Base-by-base conservation (phyloP, 2,329 filamentous ascomycete genomes). In the Colletotrichum sp. region DNA sequence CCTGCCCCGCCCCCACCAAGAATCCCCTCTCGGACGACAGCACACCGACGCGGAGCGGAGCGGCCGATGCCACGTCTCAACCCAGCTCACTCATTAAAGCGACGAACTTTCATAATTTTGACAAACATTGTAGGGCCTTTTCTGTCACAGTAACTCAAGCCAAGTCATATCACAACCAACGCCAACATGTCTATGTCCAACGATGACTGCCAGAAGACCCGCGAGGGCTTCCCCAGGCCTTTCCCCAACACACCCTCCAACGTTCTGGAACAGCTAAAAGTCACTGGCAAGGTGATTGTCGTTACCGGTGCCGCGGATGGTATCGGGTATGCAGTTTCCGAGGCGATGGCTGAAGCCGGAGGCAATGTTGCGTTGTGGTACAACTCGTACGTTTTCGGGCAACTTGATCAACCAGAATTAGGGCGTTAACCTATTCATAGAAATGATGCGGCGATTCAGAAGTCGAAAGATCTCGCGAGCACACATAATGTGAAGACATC, bases 281-380 rank as follows among this genome's bases (percentile, higher is more conserved):
- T 89, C 79, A 82, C 79, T 7, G 87, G 83, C 10, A 88, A 84
- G 72, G 83, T 86, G 71, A 84, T 85, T 0, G 83, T 85, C n/a
- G 81, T 89, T 1, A 89, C 82, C 0, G 88, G 88, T 6, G 87
- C 87, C 1, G 84, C 86, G 0, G 87, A 88, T 55, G 88, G 88
- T 0, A 85, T 89, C 55, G 88, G 88, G 0, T 80, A 82, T 59
- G 83, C 88, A 0, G 86, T 88, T 6, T 82, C 86, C 0, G 85
- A 89, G 71, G 86, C 84, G 2, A 85, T 88, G 81, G 87, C 87
- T 3, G 88, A 89, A 70, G 87, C 87, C 1, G 83, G 83, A 1
- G 87, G 82, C 1, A 66, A 85, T 60, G 84, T 89, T 26, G 88
- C 82, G 8, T 34, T 86, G 65, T 85, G 83, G 83, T 86, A 86